phyloP scores from a whole-genome alignment of 352 stramenopile species.

The Hyaloperonospora arabidopsidis region DNA sequence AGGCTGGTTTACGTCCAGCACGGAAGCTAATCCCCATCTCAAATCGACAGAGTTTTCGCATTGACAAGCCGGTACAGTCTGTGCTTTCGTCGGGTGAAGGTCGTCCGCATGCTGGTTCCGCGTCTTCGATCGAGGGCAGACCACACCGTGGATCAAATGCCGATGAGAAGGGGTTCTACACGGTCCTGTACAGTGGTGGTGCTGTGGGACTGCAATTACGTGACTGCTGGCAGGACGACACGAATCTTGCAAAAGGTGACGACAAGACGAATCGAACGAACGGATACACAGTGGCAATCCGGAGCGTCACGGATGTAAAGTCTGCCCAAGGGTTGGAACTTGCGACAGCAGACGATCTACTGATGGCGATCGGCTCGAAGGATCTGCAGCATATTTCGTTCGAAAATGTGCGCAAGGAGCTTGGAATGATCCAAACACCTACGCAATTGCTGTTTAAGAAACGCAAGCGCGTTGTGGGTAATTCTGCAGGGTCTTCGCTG shows the following conservation, averaged over 20 bases:
- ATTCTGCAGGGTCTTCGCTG: constrained; percentile 33
- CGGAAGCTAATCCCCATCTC: constrained; percentile 31
- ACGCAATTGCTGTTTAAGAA: constrained; percentile 67
- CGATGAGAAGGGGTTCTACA: constrained; percentile 54
- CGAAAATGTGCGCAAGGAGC: constrained; percentile 44
- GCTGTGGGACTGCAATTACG: constrained; percentile 38
- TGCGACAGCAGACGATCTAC: constrained; percentile 43
- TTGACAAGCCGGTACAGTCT: constrained; percentile 26
- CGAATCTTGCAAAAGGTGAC: constrained; percentile 32
- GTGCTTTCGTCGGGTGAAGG: constrained; percentile 8
- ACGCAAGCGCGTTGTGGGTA: constrained; percentile 29
- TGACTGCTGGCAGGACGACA: constrained; percentile 40
- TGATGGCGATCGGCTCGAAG: constrained; percentile 58
- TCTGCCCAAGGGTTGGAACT: constrained; percentile 49
- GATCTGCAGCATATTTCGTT: constrained; percentile 62
- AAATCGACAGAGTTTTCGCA: constrained; percentile 54
- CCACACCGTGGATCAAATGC: constrained; percentile 17
- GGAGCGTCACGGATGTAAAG: constrained; percentile 41
- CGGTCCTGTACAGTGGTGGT: constrained; percentile 51
- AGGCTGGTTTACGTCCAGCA: constrained; percentile 11
- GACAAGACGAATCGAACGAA: constrained; percentile 56
- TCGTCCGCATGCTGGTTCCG: constrained; percentile 19
- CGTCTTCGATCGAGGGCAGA: constrained; percentile 12
- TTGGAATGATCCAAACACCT: constrained; percentile 34
- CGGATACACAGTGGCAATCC: constrained; percentile 55